A percentile compares a stretch with the other conserved stretches of the same genome.
Evolutionary conservation across 179 eudicot genomes (phyloP).

Genomic region (Vitellaria paradoxa): DNA sequence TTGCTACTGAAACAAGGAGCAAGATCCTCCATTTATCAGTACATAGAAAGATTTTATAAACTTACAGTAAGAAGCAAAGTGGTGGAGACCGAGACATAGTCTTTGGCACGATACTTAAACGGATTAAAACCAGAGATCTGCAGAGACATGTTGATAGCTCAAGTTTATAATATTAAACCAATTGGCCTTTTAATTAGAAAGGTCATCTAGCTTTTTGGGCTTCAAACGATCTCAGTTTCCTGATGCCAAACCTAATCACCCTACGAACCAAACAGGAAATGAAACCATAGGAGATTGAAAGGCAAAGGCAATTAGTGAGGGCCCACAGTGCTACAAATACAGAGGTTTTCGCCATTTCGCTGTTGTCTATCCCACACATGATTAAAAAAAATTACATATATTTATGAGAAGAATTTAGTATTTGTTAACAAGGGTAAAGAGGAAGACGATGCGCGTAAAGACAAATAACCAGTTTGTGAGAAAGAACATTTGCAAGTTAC

Average conservation of each 20-base stretch:
- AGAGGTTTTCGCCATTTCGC: too few species aligned
- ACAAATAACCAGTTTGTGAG: too few species aligned
- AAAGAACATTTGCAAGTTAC: too few species aligned
- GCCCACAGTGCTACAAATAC: too few species aligned
- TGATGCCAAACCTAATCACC: too few species aligned
- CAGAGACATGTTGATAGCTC: background rate
- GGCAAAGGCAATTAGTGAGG: too few species aligned
- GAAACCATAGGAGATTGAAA: too few species aligned
- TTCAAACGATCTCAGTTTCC: background rate
- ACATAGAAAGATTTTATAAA: background rate
- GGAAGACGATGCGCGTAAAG: too few species aligned
- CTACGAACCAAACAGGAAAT: background rate
- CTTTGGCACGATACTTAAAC: background rate
- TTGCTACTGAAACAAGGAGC: background rate
- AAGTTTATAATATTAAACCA: background rate
- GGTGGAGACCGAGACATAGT: background rate
- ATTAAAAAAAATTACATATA: too few species aligned
- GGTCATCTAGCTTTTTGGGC: background rate
- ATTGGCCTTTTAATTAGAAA: constrained; percentile 1
- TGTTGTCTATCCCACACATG: too few species aligned
- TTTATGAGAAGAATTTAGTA: too few species aligned
- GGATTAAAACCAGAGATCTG: background rate
- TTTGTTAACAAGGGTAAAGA: too few species aligned
- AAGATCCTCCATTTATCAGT: background rate
- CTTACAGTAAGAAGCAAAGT: background rate